Evolutionary conservation across 345 rosid species (phyloP), one percentile per base, ranked within the genome.

Genomic region (Clarkia xantiana): DNA sequence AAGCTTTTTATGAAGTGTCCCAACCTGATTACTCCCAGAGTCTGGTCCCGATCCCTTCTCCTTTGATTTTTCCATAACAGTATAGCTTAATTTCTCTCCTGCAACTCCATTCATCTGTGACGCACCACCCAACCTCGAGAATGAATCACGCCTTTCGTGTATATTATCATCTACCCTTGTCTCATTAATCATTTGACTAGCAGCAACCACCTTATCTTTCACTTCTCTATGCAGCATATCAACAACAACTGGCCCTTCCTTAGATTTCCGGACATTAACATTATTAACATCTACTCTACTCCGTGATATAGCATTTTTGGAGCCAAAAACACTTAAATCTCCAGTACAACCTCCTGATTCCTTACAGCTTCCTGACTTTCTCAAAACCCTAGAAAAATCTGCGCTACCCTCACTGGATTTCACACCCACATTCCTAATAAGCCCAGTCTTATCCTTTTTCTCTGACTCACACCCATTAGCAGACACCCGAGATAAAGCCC

Each of bases 1-100:
- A 40, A 93, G 95, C 79, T 80, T 87, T 62, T 87, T 91, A n/a
- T 93, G 94, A 52, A 93, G 79, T 68, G 76, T 23, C 49, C 56
- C 53, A 55, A 11, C 58, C 47, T 22, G 54, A 22, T 50, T 25
- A 36, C 60, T 54, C 0, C 40, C 58, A 16, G 62, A 56, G 40
- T 70, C 73, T 38, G 66, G 71, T 41, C 51, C 56, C 46, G 60
- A 45, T 41, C 50, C 67, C 44, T 64, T 66, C 48, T 63, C 87
- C 58, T 73, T 78, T 11, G 54, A 39, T 41, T 62, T 67, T 59
- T 74, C 78, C 44, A 49, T 57, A 55, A 56, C 52, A 41, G 19
- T 23, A 29, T 18, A 16, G 16, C 20, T 41, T 9, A 18, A 36
- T 42, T 58, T 58, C 36, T 29, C 62, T 1, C 36, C 12, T 4